Percentiles rank a stretch among this genome's conserved stretches.
phyloP scores from a whole-genome alignment of 768 basidiomycete species.

The Coprinopsis marcescibilis region DNA sequence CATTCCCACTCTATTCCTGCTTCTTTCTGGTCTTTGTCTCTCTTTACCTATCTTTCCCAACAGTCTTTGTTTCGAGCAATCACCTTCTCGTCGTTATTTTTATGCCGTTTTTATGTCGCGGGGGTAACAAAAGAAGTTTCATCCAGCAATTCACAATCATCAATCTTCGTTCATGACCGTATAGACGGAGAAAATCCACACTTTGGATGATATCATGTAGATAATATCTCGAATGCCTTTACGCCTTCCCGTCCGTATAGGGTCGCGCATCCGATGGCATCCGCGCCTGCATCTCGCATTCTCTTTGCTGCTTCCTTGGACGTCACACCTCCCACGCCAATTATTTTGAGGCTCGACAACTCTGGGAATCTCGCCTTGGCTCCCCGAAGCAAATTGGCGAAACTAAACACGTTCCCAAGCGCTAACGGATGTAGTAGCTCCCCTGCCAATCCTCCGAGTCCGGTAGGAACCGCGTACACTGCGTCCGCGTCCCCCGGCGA shows the following conservation, averaged over 20 bases:
- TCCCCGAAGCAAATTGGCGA: slow-evolving; percentile 43
- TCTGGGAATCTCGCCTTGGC: slow-evolving; percentile 5
- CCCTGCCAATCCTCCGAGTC: slow-evolving; percentile 70
- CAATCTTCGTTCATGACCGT: slow-evolving; percentile 4
- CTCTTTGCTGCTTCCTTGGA: slow-evolving; percentile 51
- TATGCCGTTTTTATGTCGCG: too few relatives aligned
- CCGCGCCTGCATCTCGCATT: slow-evolving; percentile 73
- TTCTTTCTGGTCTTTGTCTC: too few relatives aligned
- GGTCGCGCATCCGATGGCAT: slow-evolving; percentile 58
- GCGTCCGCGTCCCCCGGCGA: slow-evolving; percentile 6
- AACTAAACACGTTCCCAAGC: slow-evolving; percentile 70
- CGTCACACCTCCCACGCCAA: slow-evolving; percentile 83
- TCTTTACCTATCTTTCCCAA: too few relatives aligned
- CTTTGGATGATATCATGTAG: slow-evolving; percentile 4
- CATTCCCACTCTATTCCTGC: too few relatives aligned
- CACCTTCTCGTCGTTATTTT: too few relatives aligned
- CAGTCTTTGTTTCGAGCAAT: too few relatives aligned
- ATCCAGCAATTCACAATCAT: too few relatives aligned
- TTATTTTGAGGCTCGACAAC: slow-evolving; percentile 44
- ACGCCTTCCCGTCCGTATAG: slow-evolving; percentile 50
- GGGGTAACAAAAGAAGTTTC: too few relatives aligned
- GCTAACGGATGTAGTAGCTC: slow-evolving; percentile 70
- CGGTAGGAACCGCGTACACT: slow-evolving; percentile 57
- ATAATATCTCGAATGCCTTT: slow-evolving; percentile 41
- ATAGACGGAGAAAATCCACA: background rate